Base-by-base conservation (phyloP, 2,329 filamentous ascomycete species). In the Apiospora marii region DNA sequence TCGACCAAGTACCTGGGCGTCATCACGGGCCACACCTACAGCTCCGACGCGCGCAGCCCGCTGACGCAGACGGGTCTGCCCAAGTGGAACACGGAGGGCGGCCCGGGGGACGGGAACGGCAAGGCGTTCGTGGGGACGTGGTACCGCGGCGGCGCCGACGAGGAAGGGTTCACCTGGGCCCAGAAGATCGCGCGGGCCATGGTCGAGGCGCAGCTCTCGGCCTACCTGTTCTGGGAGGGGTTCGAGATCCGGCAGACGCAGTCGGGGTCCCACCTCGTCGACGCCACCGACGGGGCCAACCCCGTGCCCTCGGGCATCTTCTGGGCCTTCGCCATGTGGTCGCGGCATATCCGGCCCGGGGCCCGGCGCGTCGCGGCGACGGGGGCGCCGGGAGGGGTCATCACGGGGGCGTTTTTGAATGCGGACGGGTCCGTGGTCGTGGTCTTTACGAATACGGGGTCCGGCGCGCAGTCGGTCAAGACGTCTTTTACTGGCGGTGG, bases 181-280 rank as follows among this genome's bases (percentile, higher is more conserved):
- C 77, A 73, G 58, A 80, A 78, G 72, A 77, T 88, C 48, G 83
- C 85, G 72, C 82, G 82, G 19, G 84, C 81, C 12, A 76, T 88
- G 51, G 81, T 84, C 7, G 83, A 85, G 72, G 82, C 83, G 16
- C 84, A 86, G 74, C 81, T 85, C 7, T 84, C 81, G 8, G 86
- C 81, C 0, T 87, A 87, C 74, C 80, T 88, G 5, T 88, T 87
- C 78, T 88, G 85, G 86, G 82, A 85, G 74, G 85, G 85, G 3
- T 74, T 77, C 24, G 74, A 78, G 64, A 73, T 77, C 4, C 76
- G 78, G 67, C 77, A 81, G 71, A 77, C 76, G 37, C 77, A 79
- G 71, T 76, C 77, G 0, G 75, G 74, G 22, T 75, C 74, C 12
- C 77, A 81, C 68, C 76, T 81, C 0, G 75, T 80, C n/a, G 78